Percentiles rank a stretch among this genome's conserved stretches.
Conservation (phyloP, 139 green algal genomes). For the Eudorina sp. region DNA sequence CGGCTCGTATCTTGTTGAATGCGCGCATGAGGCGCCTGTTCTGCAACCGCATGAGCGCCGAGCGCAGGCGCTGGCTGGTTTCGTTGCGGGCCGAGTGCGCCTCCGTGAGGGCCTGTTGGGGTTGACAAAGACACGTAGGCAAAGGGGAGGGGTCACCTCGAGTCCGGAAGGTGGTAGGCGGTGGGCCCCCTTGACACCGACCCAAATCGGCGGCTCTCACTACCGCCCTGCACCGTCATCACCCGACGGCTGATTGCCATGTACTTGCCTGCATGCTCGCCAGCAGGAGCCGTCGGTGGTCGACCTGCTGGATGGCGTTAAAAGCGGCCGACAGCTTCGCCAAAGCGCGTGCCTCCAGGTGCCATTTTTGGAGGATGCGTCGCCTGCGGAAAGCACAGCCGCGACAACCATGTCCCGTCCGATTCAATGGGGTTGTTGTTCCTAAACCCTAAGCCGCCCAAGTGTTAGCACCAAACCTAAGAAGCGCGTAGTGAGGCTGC, state of each 20-base stretch:
- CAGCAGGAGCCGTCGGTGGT: neutral
- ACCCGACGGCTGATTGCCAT: neutral
- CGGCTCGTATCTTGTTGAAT: conserved; percentile 29
- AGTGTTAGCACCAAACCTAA: too few relatives aligned
- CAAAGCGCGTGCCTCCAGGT: neutral
- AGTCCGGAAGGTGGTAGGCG: neutral
- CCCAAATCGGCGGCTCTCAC: too few relatives aligned
- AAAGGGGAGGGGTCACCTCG: neutral
- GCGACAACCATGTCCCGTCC: neutral
- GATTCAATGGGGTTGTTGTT: too few relatives aligned
- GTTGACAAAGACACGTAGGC: neutral
- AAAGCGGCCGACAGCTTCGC: neutral
- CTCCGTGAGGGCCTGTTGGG: neutral
- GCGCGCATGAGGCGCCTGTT: conserved; percentile 1
- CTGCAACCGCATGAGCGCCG: conserved; percentile 7
- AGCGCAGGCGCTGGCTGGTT: neutral
- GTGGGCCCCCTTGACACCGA: too few relatives aligned
- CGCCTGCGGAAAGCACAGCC: neutral
- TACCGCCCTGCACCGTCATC: neutral
- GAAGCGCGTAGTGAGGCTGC: too few relatives aligned
- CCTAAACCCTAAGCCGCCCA: too few relatives aligned
- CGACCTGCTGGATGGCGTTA: neutral
- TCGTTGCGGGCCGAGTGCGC: neutral
- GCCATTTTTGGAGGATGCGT: conserved; percentile 15
- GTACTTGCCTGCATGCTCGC: neutral